Base-by-base conservation (phyloP, 2,329 filamentous ascomycete genomes). In the Phoma sp. region DNA sequence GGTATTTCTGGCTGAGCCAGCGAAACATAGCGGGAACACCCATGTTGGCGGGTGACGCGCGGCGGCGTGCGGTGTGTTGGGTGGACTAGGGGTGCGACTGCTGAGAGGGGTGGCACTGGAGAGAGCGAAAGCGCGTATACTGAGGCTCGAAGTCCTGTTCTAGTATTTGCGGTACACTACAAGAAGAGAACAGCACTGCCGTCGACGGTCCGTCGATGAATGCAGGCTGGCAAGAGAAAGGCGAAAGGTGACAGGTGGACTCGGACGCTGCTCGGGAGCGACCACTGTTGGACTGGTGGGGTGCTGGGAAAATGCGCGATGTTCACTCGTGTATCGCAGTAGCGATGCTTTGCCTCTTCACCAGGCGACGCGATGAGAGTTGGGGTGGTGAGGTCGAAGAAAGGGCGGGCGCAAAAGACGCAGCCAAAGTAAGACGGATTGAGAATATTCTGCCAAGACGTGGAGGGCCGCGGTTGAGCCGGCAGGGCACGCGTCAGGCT, bases 1-100 rank as follows among this genome's bases (percentile, higher is more conserved):
- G 95, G 73, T 98, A 97, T 74, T 96, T 98, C 80, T 88, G 90
- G 76, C 92, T 96, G 56, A 98, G 87, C 92, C 93, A 99, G 84
- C 93, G 85, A 77, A 97, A 98, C 62, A 95, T 89, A 57, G 93
- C 92, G 65, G 92, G 92, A 70, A 96, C 93, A 89, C 92, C 92
- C 92, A 96, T 96, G 56, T 65, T 80, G 45, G 64, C 60, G 61
- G 58, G 36, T 37, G 56, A 57, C 56, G 64, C 65, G 59, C 60
- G 47, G 42, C 40, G 43, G 60, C 57, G 61, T 57, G 60, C 47
- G 47, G 28, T 51, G 43, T 46, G 40, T 15, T 39, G 38, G 42
- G 25, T 43, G 56, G 46, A 28, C 25, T 45, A 43, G 42, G 39
- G 47, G 45, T 42, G 37, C 37, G 29, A 46, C 38, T 53, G 46